Base-by-base conservation (phyloP, 495 filamentous ascomycete genomes). In the Xanthoparmelia taractica region DNA sequence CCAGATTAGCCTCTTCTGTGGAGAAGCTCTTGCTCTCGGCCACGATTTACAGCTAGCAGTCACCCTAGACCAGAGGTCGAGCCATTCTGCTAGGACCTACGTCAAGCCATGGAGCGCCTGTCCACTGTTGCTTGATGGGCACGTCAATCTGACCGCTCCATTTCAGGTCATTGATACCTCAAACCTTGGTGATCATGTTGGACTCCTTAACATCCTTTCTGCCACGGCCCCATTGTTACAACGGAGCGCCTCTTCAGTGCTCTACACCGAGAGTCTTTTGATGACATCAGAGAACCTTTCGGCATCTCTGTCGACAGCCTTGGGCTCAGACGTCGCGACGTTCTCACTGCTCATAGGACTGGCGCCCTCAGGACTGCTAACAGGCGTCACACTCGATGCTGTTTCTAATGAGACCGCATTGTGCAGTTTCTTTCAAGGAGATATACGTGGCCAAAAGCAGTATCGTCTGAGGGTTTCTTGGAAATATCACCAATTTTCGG, bases 131-230 rank as follows among this genome's bases (percentile, higher is more conserved):
- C 59, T 84, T 7, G 73, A 77, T 55, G 64, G 69, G 20, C 60
- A 61, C 0, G 77, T 59, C 15, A 59, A 40, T 17, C 65, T 66
- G 20, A 59, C 60, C 10, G 76, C 75, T 15, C 79, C 80, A 33
- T 86, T 86, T 58, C 74, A 85, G 63, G 73, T 81, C n/a, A 82
- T 87, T 45, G 81, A 87, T 64, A 85, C 83, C 2, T 83, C 80
- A 8, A 81, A 80, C 60, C 70, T 85, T 10, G 67, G 70, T 25
- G 80, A 83, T 64, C 73, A 81, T 57, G 15, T 80, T 31, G 81
- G 80, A 25, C 59, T 72, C 1, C 45, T 85, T 12, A 82, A 80
- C 59, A 47, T 84, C 17, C 65, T 86, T 17, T 66, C 79, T 34
- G 75, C 82, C 2, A 65, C 78, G 1, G 66, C 67, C 13, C 84